These are phyloP conservation scores for Epichloe amarillans DNA, from an alignment of 2,329 filamentous ascomycete genomes.

Conservation along the genomic window DNA sequence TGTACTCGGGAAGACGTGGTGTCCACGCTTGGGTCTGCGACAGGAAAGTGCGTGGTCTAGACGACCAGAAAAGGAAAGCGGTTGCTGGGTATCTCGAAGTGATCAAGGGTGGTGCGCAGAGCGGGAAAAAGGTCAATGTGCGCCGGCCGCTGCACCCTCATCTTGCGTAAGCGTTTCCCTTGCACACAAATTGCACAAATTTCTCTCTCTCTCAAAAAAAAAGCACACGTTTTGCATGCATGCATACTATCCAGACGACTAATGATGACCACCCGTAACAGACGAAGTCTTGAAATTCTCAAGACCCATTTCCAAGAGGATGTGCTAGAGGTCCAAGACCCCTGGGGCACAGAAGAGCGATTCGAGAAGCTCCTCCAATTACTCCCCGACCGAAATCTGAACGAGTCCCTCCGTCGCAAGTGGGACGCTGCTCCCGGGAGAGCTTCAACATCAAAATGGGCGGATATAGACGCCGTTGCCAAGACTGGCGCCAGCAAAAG, in stretches of 20 bases:
- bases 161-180: conserved; percentile 43
- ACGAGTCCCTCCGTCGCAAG: conserved; percentile 70
- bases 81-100: conserved; percentile 86
- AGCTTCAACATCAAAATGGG: conserved; percentile 72
- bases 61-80: conserved; percentile 72
- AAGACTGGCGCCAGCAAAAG: conserved; percentile 59
- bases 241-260: no score
- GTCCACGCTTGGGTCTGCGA: conserved; percentile 98
- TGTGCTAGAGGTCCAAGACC: conserved; percentile 74
- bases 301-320: conserved; percentile 74
- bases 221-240: background rate
- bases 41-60: conserved; percentile 67
- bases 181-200: no score
- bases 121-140: conserved; percentile 74
- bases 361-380: conserved; percentile 69
- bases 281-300: conserved; percentile 74
- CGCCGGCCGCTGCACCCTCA: conserved; percentile 83
- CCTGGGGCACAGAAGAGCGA: conserved; percentile 59
- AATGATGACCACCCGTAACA: conserved; percentile 13
- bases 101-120: conserved; percentile 72
- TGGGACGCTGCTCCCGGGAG: conserved; percentile 78
- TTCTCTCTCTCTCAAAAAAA: no score
- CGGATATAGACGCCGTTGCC: conserved; percentile 79
- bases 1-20: conserved; percentile 92
- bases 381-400: conserved; percentile 67